Evolutionary conservation across 345 rosid species (phyloP).

Genomic region (Corchorus capsularis): DNA sequence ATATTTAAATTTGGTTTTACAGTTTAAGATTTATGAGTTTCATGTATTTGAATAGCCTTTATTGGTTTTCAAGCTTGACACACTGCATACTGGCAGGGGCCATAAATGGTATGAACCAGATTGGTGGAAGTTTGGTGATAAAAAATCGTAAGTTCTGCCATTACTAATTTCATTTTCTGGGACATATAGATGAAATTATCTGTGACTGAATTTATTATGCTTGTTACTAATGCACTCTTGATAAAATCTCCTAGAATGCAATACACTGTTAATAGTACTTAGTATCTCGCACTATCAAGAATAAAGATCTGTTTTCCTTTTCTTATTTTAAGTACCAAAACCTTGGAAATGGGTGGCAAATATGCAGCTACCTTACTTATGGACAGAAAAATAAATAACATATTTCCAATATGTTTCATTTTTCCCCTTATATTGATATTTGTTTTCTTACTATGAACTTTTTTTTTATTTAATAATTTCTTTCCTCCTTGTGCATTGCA

Average conservation of each 20-base stretch:
- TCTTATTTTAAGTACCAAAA: background rate
- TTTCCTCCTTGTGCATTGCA: constrained; percentile 11
- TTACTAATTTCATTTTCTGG: background rate
- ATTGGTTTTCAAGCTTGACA: constrained; percentile 18
- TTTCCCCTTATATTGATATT: background rate
- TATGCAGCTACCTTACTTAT: background rate
- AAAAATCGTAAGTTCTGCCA: constrained; percentile 60
- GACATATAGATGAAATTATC: background rate
- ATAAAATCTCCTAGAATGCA: background rate
- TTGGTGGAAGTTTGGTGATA: constrained; percentile 97
- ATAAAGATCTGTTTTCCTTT: background rate
- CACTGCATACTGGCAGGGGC: constrained; percentile 44
- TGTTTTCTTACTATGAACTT: background rate
- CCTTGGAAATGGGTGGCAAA: background rate
- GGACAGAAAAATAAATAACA: background rate
- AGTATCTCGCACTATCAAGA: background rate
- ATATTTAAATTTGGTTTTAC: background rate
- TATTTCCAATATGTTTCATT: background rate
- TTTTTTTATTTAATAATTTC: background rate
- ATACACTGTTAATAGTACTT: background rate
- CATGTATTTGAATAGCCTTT: constrained; percentile 21
- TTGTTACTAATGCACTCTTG: background rate
- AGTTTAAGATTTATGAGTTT: background rate
- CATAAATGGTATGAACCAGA: constrained; percentile 86
- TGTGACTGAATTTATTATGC: background rate